Conservation (phyloP, 2,329 filamentous ascomycete genomes). For the Venturia effusa region DNA sequence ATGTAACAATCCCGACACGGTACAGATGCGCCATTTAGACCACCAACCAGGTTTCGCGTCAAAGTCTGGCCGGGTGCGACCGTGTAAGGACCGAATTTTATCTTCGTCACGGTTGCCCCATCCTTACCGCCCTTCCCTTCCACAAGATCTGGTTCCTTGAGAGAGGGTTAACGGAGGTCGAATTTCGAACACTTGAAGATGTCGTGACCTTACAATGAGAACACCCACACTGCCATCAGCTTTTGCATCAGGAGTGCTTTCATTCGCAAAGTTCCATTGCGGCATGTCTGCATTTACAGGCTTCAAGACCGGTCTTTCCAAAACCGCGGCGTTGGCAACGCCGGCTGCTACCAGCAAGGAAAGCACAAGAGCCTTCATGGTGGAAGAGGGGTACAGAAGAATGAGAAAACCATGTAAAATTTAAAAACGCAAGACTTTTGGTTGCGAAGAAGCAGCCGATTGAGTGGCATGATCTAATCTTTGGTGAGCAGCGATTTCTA, state of each 20-base stretch:
- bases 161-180: background rate
- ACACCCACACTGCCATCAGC: background rate
- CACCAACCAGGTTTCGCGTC: background rate
- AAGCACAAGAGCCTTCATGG: background rate
- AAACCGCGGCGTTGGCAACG: background rate
- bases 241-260: conserved; percentile 1
- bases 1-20: background rate
- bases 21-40: background rate
- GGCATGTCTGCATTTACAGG: background rate
- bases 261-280: conserved; percentile 3
- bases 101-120: background rate
- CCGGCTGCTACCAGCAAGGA: background rate
- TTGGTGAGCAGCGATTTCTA: background rate
- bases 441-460: background rate
- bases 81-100: conserved; percentile 1
- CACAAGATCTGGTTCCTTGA: background rate
- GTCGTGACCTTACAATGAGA: background rate
- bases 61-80: background rate
- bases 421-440: background rate
- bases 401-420: background rate
- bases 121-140: background rate
- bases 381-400: background rate
- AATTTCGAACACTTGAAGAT: background rate
- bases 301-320: background rate
- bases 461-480: no score